Evolutionary conservation across 441 rosid genomes (phyloP).

Genomic region (California macrophylla): DNA sequence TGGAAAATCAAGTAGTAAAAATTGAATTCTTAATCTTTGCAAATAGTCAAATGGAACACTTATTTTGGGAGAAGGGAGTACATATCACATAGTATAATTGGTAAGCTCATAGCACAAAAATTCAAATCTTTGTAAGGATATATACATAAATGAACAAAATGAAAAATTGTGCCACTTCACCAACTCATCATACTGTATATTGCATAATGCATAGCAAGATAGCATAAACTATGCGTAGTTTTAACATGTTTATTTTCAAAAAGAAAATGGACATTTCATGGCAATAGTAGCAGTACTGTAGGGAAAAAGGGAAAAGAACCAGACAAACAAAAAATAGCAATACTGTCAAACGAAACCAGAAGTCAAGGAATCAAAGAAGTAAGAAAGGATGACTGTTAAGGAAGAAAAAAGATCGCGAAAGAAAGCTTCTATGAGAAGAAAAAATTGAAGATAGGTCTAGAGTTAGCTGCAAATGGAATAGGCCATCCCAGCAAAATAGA

Average conservation of each 20-base stretch:
- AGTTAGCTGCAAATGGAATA: neutral
- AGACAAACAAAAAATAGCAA: neutral
- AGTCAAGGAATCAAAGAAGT: neutral
- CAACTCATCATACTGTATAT: neutral
- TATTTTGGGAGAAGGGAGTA: too few relatives aligned
- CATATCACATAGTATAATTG: neutral
- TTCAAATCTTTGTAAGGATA: neutral
- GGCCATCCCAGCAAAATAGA: neutral
- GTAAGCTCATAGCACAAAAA: neutral
- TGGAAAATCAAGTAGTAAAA: too few relatives aligned
- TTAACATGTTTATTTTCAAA: neutral
- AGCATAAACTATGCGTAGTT: neutral
- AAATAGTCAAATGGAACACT: too few relatives aligned
- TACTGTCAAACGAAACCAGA: neutral
- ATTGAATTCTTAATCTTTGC: too few relatives aligned
- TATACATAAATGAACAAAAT: neutral
- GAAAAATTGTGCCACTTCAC: neutral
- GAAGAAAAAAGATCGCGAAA: too few relatives aligned
- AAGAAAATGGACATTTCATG: neutral
- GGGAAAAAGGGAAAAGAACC: neutral
- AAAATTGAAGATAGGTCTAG: neutral
- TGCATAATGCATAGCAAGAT: neutral
- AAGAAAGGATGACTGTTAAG: too few relatives aligned
- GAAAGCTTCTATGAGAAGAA: neutral
- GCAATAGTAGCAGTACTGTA: neutral